Base-by-base conservation (phyloP, 768 basidiomycete genomes). In the Lactarius akahatsu region DNA sequence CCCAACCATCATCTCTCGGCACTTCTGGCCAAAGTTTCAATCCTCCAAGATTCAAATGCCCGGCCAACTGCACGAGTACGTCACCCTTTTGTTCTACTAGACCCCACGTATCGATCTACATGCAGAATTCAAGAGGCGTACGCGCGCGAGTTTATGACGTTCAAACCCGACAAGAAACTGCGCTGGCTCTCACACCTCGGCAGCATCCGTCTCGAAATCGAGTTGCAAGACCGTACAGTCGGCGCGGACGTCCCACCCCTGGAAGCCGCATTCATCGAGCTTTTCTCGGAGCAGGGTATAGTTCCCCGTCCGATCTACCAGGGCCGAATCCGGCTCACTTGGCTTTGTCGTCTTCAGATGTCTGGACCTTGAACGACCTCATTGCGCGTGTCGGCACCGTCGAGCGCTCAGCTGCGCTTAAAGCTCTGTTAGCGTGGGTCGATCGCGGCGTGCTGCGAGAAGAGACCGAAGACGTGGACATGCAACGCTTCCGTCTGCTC, bases 1-100 rank as follows among this genome's bases (percentile, higher is more conserved):
- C 72, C 92, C 96, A 1, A 91, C 89, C 0, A 89, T 99, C 71
- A 90, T 98, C 45, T 98, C 97, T 13, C 85, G 87, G 15, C 88
- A 96, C 71, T 99, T 98, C 77, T 99, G 97, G 97, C 97, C 97
- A 0, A 78, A 88, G 1, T 80, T 97, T 30, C 90, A 92, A 71
- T 78, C 88, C 2, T 86, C 86, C 63, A 83, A 83, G 18, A 81
- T 97, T 65, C 75, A 80, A 52, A 89, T 98, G 83, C 93, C 96
- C 0, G 92, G 92, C 2, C 92, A 94, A 74, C 88, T 97, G 73
- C 84, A 86, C 71, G 76, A 77, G 96, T 96, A 72, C 56, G 89
- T 77, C 4, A 54, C 15, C 36, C 2, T 8, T 50, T 43, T 38
- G n/a, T 38, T 23, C 16, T n/a, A 1, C 5, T 56, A 3, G 1